Conservation (phyloP, 306 rosid genomes). For the Pyrus communis region DNA sequence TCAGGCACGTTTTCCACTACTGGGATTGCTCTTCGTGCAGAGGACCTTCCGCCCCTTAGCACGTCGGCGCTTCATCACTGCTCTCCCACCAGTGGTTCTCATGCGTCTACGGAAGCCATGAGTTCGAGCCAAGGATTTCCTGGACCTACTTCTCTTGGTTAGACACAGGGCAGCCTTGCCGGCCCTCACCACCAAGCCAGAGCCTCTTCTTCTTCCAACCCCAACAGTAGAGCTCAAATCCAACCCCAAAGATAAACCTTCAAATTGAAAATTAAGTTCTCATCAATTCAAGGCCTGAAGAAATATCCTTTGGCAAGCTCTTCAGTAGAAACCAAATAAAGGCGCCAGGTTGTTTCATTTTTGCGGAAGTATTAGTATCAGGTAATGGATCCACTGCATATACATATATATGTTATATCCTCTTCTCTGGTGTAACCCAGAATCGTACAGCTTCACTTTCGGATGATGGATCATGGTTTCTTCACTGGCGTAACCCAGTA, state of each 20-base stretch:
- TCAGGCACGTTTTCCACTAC: constrained; percentile 56
- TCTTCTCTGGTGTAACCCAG: too few species aligned
- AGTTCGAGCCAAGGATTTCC: constrained; percentile 81
- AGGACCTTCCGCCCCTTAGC: constrained; percentile 89
- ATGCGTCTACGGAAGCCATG: constrained; percentile 84
- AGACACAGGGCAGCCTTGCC: constrained; percentile 73
- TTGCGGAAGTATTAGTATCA: too few species aligned
- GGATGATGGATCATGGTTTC: too few species aligned
- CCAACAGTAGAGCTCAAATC: constrained; percentile 37
- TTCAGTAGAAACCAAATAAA: background rate
- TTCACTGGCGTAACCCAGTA: too few species aligned
- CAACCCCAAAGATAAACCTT: constrained; percentile 37
- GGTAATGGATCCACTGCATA: too few species aligned
- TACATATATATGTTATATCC: too few species aligned
- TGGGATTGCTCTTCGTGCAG: constrained; percentile 78
- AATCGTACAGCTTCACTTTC: too few species aligned
- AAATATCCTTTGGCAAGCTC: background rate
- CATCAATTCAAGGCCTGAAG: background rate
- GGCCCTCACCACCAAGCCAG: constrained; percentile 69
- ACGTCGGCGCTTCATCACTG: constrained; percentile 66
- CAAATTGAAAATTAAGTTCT: background rate
- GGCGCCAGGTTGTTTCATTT: background rate
- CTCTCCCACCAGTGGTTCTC: constrained; percentile 84
- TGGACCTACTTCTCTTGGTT: constrained; percentile 83
- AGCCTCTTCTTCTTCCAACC: constrained; percentile 35